Conservation (phyloP, 1,284 basidiomycete species). For the Athelia sp. region DNA sequence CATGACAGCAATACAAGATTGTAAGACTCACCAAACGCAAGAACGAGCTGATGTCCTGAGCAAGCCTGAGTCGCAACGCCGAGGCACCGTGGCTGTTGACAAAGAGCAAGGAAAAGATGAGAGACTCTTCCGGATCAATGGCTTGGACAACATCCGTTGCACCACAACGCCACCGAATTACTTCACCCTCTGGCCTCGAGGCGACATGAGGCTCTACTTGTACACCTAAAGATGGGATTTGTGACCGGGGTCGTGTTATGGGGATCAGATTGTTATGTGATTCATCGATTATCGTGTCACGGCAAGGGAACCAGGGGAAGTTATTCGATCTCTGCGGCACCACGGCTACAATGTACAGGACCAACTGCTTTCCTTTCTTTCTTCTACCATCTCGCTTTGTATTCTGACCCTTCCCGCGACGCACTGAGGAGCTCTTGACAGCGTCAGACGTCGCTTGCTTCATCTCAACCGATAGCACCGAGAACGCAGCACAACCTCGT, state of each 20-base stretch:
- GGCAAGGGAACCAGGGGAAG: too few species aligned
- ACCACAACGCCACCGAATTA: too few species aligned
- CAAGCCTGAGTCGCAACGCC: constrained; percentile 4
- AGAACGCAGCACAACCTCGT: background rate
- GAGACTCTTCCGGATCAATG: too few species aligned
- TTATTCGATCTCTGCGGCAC: too few species aligned
- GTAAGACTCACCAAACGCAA: constrained; percentile 1
- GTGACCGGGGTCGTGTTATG: too few species aligned
- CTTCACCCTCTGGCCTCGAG: too few species aligned
- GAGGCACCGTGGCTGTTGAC: background rate
- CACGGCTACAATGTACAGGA: background rate
- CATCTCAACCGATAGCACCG: background rate
- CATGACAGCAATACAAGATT: constrained; percentile 13
- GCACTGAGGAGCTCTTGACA: background rate
- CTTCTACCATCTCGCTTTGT: background rate
- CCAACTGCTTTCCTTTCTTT: background rate
- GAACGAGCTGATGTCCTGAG: constrained; percentile 7
- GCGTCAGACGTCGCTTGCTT: background rate
- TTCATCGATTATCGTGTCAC: too few species aligned
- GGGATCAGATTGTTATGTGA: too few species aligned
- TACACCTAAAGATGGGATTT: too few species aligned
- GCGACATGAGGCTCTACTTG: too few species aligned
- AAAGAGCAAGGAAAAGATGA: too few species aligned
- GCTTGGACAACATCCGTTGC: too few species aligned
- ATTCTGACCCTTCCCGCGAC: background rate